Base-by-base conservation (phyloP, 1,284 basidiomycete species). In the Sporisorium sorghi region DNA sequence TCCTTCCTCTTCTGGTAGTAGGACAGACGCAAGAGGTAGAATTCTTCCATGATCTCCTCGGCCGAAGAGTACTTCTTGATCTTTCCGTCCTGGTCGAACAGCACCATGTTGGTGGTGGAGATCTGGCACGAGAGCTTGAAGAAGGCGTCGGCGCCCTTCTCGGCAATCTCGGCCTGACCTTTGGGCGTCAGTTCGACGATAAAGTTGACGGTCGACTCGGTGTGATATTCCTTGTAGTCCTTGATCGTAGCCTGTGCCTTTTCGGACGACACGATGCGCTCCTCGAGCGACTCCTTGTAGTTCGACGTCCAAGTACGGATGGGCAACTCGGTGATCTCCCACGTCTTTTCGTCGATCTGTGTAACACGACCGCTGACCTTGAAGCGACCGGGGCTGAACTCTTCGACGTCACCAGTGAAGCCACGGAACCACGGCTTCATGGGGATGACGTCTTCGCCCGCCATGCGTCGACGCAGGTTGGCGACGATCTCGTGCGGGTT, bases 391-490 rank as follows among this genome's bases (percentile, higher is more conserved):
- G 92, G 91, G 30, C 89, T 89, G 19, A 89, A 87, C 71, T 89
- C 89, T 86, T 91, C 93, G 85, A 98, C 92, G 37, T 90, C 88
- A 28, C 96, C 96, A 15, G 69, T 86, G 85, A 95, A 99, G 30
- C 96, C 97, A 54, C 94, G 90, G 91, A 93, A 99, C 97, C 97
- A 99, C 0, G 97, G 97, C 21, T 89, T 87, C 92, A 99, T 97
- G 0, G 90, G 88, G 14, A 91, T 89, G 64, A 91, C 83, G 75
- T 94, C 93, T 85, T 97, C 92, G 42, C 90, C 92, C 0, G 88
- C 88, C 93, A 99, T 95, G 76, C 96, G 86, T 6, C 93, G 89
- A 12, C 91, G 90, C 51, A 99, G 85, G 85, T 99, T 99, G 28
- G 88, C 88, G 19, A 98, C 92, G 51, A 99, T 91, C 67, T 98